Evolutionary conservation across 495 filamentous ascomycete species (phyloP).

Genomic region (Neurospora sp.): DNA sequence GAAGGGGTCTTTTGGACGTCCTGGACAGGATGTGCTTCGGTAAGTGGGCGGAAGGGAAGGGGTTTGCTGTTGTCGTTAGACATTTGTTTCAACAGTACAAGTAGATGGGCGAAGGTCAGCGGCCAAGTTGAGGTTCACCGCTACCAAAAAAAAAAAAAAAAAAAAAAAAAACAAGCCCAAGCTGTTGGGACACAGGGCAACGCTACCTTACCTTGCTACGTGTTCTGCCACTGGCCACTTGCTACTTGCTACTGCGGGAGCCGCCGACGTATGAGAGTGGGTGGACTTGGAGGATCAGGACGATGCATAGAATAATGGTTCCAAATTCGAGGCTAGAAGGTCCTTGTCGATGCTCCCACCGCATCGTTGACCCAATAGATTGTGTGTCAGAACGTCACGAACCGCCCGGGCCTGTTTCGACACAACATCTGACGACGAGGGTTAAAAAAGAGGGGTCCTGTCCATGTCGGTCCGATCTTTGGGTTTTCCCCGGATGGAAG

Average conservation of each 20-base stretch:
- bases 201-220: neutral
- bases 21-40: neutral
- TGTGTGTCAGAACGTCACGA: neutral
- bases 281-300: neutral
- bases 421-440: neutral
- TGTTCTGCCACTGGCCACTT: neutral
- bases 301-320: neutral
- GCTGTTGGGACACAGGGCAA: neutral
- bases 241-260: neutral
- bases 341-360: neutral
- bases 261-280: neutral
- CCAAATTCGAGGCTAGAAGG: neutral
- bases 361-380: neutral
- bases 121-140: neutral
- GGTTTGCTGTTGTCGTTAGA: neutral
- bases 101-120: neutral
- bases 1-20: neutral
- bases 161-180: neutral
- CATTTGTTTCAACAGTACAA: neutral
- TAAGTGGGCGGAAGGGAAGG: neutral
- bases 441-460: neutral
- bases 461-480: neutral
- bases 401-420: neutral
- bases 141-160: neutral
- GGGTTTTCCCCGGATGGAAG: neutral